phyloP scores from a whole-genome alignment of 352 stramenopile genomes.

The Pythium periplocum region DNA sequence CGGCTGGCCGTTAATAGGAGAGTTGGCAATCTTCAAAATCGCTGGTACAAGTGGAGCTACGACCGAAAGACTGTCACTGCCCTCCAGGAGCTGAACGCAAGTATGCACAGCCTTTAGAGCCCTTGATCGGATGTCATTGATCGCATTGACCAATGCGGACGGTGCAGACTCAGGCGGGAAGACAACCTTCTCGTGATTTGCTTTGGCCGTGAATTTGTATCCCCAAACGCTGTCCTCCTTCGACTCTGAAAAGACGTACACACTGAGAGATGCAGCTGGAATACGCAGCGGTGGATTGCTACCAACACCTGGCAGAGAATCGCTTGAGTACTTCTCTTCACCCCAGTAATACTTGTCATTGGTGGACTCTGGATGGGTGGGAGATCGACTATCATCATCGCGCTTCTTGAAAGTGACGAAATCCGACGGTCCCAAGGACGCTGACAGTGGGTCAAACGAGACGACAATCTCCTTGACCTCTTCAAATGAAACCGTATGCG shows the following conservation, averaged over 20 bases:
- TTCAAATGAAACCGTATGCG: constrained; percentile 56
- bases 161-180: constrained; percentile 55
- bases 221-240: constrained; percentile 52
- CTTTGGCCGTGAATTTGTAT: constrained; percentile 75
- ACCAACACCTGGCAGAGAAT: constrained; percentile 62
- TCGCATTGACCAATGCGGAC: constrained; percentile 24
- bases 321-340: constrained; percentile 70
- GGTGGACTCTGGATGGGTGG: no score
- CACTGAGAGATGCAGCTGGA: constrained; percentile 46
- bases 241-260: constrained; percentile 68
- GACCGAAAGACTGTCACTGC: constrained; percentile 1
- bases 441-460: constrained; percentile 73
- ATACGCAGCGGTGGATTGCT: constrained; percentile 56
- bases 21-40: constrained; percentile 41
- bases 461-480: constrained; percentile 69
- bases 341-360: constrained; percentile 37
- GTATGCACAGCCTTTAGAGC: constrained; percentile 28
- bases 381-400: constrained; percentile 9
- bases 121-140: constrained; percentile 52
- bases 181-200: constrained; percentile 43
- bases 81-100: neutral
- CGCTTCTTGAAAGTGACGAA: constrained; percentile 77
- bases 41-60: constrained; percentile 24
- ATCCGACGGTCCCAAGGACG: constrained; percentile 64
- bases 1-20: constrained; percentile 31